Conservation (phyloP, 805 yeast genomes). For the Huiozyma naganishii region DNA sequence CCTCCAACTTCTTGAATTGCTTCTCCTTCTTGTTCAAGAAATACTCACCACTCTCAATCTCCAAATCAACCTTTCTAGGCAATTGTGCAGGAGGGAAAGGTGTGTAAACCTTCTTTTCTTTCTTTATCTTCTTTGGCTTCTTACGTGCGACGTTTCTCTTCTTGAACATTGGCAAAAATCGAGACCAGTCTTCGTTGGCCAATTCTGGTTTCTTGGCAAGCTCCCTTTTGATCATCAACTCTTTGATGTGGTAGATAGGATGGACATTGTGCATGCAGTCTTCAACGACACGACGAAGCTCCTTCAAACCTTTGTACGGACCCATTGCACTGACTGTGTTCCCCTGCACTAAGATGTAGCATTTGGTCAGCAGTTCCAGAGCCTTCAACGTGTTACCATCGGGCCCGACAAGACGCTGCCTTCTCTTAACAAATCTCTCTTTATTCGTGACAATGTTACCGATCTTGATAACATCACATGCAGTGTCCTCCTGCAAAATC, state of each 20-base stretch:
- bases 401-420: conserved; percentile 95
- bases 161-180: conserved; percentile 93
- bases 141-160: conserved; percentile 91
- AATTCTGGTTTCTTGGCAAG: conserved; percentile 89
- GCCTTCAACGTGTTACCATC: conserved; percentile 95
- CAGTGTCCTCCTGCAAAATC: conserved; percentile 81
- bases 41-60: conserved; percentile 97
- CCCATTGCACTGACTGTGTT: conserved; percentile 97
- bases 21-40: conserved; percentile 84
- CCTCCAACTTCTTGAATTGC: conserved; percentile 56
- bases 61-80: conserved; percentile 94
- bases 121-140: conserved; percentile 62
- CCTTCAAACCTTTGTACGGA: conserved; percentile 85
- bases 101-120: conserved; percentile 68
- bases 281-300: conserved; percentile 85
- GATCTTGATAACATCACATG: conserved; percentile 93
- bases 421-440: conserved; percentile 87
- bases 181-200: conserved; percentile 92
- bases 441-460: conserved; percentile 82
- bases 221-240: conserved; percentile 94
- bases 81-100: conserved; percentile 98
- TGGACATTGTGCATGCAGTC: conserved; percentile 96
- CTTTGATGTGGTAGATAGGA: conserved; percentile 96
- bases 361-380: conserved; percentile 84
- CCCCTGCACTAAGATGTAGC: conserved; percentile 94